Base-by-base conservation (phyloP, 2,329 filamentous ascomycete genomes). In the Elsinoe batatas region DNA sequence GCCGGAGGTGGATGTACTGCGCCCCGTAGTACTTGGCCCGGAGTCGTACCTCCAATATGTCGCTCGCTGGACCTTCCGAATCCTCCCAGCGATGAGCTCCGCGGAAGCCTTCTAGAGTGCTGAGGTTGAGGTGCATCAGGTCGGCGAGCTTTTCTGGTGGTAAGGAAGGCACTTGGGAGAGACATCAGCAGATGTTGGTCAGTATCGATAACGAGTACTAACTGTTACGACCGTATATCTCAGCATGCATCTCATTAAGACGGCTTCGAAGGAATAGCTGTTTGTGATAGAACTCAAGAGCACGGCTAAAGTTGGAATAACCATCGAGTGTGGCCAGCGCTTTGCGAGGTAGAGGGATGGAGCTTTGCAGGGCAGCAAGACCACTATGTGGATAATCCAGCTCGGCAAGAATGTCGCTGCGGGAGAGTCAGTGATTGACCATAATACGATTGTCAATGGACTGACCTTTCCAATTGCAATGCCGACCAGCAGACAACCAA, bases 1-100 rank as follows among this genome's bases (percentile, higher is more conserved):
- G 88, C 20, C 93, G 81, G 67, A 93, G 87, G 22, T 91, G 91
- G 65, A 97, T 91, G 59, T 94, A 90, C 61, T 86, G 81, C 0
- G 89, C 91, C 17, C 93, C 93, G 76, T 91, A 97, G 69, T 93
- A 97, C 69, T 98, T 97, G 12, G 88, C 93, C 40, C 91, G 84
- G 59, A 97, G 76, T 18, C 93, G 82, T 32, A 91, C 91, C 11
- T 82, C 77, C 13, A 96, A 82, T 58, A 97, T 90, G 49, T 95
- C 83, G 0, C 66, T 69, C 0, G 90, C 80, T 1, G 89, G 88
- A 3, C 77, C 76, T 55, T 95, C 88, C 1, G 76, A 70, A 58
- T 89, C 85, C 2, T 78, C 67, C 75, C 85, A 88, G 0, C 77
- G 77, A 4, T 82, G 70, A 11, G 72, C 69, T n/a, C 62, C 62